phyloP scores from a whole-genome alignment of 1,139 yeast species.

The Pneumocystis sp. region DNA sequence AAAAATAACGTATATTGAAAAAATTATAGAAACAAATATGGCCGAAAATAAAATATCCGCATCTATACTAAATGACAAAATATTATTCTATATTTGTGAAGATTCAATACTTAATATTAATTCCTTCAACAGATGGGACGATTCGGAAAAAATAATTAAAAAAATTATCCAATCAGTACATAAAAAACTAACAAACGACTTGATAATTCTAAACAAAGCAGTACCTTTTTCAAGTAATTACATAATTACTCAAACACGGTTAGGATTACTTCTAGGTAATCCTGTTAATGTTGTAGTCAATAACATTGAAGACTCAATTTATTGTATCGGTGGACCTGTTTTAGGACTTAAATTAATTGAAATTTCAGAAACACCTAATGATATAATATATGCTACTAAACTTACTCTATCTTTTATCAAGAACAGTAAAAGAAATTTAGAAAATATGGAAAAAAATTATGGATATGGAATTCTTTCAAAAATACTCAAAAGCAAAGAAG shows the following conservation, averaged over 20 bases:
- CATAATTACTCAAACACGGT: neutral
- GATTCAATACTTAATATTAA: conserved; percentile 1
- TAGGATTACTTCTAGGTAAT: conserved; percentile 14
- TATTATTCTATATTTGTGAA: conserved; percentile 10
- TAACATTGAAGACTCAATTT: conserved; percentile 17
- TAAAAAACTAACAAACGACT: neutral
- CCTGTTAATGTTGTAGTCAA: conserved; percentile 15
- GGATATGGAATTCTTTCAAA: conserved; percentile 33
- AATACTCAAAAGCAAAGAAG: conserved; percentile 24
- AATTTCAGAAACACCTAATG: conserved; percentile 18
- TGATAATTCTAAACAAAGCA: neutral
- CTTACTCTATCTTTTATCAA: conserved; percentile 25
- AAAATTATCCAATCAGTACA: neutral
- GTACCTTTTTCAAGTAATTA: neutral
- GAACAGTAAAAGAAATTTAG: conserved; percentile 21
- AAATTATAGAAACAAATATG: conserved; percentile 16
- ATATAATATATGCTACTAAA: conserved; percentile 20
- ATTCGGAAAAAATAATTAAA: neutral
- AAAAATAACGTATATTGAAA: conserved; percentile 14
- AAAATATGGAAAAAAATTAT: conserved; percentile 28
- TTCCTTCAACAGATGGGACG: neutral
- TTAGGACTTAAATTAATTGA: conserved; percentile 25
- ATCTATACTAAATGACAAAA: conserved; percentile 13
- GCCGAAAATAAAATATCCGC: conserved; percentile 14
- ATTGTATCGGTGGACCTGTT: conserved; percentile 28